Evolutionary conservation across 805 yeast genomes (phyloP).

Genomic region (Teunomyces stri): DNA sequence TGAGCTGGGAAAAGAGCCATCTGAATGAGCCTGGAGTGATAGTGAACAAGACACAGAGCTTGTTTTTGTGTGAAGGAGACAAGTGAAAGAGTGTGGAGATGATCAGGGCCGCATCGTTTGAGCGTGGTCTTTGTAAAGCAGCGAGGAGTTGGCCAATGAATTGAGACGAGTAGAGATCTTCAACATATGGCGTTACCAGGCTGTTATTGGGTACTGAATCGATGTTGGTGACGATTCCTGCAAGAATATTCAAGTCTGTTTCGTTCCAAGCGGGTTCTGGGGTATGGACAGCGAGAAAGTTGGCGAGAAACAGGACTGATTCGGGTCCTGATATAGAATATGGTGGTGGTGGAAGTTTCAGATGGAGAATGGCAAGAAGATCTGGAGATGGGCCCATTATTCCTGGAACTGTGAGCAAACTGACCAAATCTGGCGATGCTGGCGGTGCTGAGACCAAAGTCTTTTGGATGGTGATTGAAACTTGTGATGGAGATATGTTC

Average conservation of each 20-base stretch:
- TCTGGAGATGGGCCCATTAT: neutral
- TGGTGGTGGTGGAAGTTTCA: neutral
- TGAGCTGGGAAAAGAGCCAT: conserved; percentile 29
- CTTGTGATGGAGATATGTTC: neutral
- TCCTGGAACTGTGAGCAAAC: neutral
- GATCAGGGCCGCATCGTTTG: conserved; percentile 15
- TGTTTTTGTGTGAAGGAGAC: conserved; percentile 36
- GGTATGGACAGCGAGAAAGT: neutral
- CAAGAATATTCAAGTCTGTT: neutral
- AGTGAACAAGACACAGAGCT: conserved; percentile 40
- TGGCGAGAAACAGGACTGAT: neutral
- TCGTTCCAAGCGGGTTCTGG: neutral
- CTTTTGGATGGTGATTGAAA: neutral
- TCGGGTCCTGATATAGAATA: neutral
- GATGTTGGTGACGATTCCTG: neutral
- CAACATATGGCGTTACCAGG: neutral
- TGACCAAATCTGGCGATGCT: neutral
- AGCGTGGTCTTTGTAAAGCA: neutral
- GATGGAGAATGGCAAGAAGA: neutral
- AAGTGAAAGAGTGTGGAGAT: conserved; percentile 32
- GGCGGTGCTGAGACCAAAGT: neutral
- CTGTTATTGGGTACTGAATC: neutral
- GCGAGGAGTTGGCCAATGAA: conserved; percentile 21
- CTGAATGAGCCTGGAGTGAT: conserved; percentile 39
- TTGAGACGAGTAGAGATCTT: conserved; percentile 17